Evolutionary conservation across 495 filamentous ascomycete genomes (phyloP), one percentile per base, ranked within the genome.

Genomic region (Aspergillus avenaceus): DNA sequence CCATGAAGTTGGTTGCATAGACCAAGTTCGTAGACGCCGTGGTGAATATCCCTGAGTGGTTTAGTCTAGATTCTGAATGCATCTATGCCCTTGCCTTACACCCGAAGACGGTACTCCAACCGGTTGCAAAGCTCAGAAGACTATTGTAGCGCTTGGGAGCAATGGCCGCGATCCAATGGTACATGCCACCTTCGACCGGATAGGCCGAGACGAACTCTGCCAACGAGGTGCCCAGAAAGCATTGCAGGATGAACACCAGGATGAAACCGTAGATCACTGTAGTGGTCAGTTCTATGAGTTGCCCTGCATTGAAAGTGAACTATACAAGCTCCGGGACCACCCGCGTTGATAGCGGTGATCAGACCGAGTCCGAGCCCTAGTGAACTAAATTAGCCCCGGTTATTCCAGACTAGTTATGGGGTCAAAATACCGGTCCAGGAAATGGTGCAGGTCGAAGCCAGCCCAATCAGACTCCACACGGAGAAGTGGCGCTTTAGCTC

Each of bases 191-290:
- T 23, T 74, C 71, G 25, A 69, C 63, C 2, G 76, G 76, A 46
- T 77, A 80, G 27, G 75, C 73, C 2, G 68, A 74, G 27, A 77
- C 77, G 56, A 79, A 79, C 57, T 79, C 78, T 12, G 78, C 77
- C 55, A 81, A 67, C 0, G 76, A 79, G 0, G 78, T 71, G 0
- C 64, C 73, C 14, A 78, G 66, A 22, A 78, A 70, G 1, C 60
- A 65, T 34, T 79, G 76, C 12, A 76, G 75, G 34, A 74, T 66
- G n/a, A 73, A 74, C 6, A 75, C 72, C 2, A 72, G 60, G 22
- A 73, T 71, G 31, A 73, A 73, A 34, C 69, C 69, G 41, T 71
- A 71, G 26, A 73, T 73, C 0, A 73, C 68, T 70, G 34, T 16
- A 19, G 8, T 6, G 2, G 29, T 56, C 29, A 54, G 23, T 31